A percentile compares a stretch with the other conserved stretches of the same genome.
Evolutionary conservation across 345 rosid genomes (phyloP).

Genomic region (Linum usitatissimum): DNA sequence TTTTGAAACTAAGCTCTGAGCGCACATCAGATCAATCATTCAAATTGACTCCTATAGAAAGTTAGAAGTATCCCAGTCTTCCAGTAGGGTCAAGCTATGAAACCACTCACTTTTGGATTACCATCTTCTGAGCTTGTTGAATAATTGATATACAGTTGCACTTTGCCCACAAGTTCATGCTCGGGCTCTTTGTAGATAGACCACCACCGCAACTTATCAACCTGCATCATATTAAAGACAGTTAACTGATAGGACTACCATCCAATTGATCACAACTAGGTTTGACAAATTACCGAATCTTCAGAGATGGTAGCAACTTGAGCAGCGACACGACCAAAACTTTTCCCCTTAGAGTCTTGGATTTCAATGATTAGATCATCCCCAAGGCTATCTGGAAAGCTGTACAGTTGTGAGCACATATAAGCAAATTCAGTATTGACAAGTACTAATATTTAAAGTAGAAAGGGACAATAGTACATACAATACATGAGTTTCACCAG

Average conservation of each 20-base stretch:
- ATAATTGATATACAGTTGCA: slow-evolving; percentile 72
- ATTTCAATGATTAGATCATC: slow-evolving; percentile 91
- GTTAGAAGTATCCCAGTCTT: not conserved
- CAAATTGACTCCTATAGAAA: not conserved
- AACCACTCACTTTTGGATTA: slow-evolving; percentile 7
- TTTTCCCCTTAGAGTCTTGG: slow-evolving; percentile 72
- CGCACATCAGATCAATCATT: not conserved
- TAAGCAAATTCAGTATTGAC: not conserved
- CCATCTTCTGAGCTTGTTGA: slow-evolving; percentile 78
- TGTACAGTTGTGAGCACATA: slow-evolving; percentile 23
- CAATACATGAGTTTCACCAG: slow-evolving; percentile 93
- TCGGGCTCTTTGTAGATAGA: slow-evolving; percentile 84
- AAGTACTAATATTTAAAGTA: slow-evolving; percentile 3
- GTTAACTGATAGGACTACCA: not conserved
- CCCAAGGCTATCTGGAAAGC: slow-evolving; percentile 92
- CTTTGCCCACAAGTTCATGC: slow-evolving; percentile 77
- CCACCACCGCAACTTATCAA: slow-evolving; percentile 92
- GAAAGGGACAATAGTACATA: slow-evolving; percentile 33
- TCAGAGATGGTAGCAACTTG: slow-evolving; percentile 75
- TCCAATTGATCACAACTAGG: not conserved
- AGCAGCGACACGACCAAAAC: slow-evolving; percentile 80
- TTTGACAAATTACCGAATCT: slow-evolving; percentile 42
- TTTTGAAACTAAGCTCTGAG: not conserved
- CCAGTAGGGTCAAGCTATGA: not conserved
- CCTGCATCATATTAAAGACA: slow-evolving; percentile 33